A percentile compares a stretch with the other conserved stretches of the same genome.
Evolutionary conservation across 352 stramenopile species (phyloP).

Genomic region (Phytopythium chamaehyphon): DNA sequence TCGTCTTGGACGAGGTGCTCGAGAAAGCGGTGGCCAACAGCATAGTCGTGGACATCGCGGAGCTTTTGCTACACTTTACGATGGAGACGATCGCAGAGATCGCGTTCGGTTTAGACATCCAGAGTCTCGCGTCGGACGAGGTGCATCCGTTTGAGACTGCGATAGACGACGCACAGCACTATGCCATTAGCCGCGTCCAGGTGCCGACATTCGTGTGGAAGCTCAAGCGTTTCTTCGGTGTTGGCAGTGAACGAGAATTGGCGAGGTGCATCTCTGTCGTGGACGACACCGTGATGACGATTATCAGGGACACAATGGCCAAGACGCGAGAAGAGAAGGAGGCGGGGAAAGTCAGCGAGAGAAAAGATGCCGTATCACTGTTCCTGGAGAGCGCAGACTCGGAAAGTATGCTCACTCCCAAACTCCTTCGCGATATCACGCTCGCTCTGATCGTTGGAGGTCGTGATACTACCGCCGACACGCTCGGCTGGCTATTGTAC

Average conservation of each 20-base stretch:
- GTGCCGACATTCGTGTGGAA: slow-evolving; percentile 31
- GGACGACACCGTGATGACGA: slow-evolving; percentile 19
- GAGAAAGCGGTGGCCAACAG: background rate
- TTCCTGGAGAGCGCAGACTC: slow-evolving; percentile 19
- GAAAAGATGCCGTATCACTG: slow-evolving; percentile 24
- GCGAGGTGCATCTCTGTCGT: slow-evolving; percentile 26
- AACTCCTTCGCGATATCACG: slow-evolving; percentile 38
- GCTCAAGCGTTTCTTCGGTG: slow-evolving; percentile 27
- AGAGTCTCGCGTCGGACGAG: slow-evolving; percentile 13
- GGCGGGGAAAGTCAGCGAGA: background rate
- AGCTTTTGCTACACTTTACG: slow-evolving; percentile 20
- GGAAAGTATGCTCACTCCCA: slow-evolving; percentile 9
- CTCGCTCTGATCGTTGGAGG: slow-evolving; percentile 44
- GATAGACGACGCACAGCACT: slow-evolving; percentile 22
- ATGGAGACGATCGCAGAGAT: slow-evolving; percentile 31
- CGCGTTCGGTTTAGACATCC: slow-evolving; percentile 27
- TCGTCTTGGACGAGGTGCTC: slow-evolving; percentile 24
- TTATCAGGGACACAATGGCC: background rate
- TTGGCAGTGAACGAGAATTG: slow-evolving; percentile 21
- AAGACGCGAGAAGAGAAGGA: slow-evolving; percentile 1
- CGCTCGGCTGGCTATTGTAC: slow-evolving; percentile 38
- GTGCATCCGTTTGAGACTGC: slow-evolving; percentile 28
- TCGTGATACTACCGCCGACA: slow-evolving; percentile 34
- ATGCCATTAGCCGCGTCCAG: slow-evolving; percentile 10
- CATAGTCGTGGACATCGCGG: slow-evolving; percentile 18